Percentiles rank a stretch among this genome's conserved stretches.
phyloP scores from a whole-genome alignment of 768 basidiomycete species.

The Russula foetens region DNA sequence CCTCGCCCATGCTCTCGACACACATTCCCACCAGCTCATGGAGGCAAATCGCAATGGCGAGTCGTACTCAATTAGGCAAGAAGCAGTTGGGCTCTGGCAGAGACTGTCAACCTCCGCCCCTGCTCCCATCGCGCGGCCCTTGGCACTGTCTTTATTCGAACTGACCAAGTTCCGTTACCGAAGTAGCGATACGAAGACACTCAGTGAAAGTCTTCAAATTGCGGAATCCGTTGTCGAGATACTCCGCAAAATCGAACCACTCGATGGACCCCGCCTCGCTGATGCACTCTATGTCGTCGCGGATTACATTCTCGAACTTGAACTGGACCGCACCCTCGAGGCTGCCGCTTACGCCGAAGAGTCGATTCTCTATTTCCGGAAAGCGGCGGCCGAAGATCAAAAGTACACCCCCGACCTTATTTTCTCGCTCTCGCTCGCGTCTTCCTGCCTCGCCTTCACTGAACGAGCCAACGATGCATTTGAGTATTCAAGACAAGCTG shows the following conservation, averaged over 20 bases:
- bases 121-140: neutral
- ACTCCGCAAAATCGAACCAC: neutral
- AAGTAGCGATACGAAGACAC: neutral
- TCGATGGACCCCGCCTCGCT: conserved; percentile 1
- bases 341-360: conserved; percentile 10
- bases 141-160: conserved; percentile 1
- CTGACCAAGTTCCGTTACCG: conserved; percentile 7
- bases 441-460: conserved; percentile 9
- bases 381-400: neutral
- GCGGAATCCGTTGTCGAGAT: neutral
- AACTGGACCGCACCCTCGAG: conserved; percentile 1
- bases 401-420: conserved; percentile 10
- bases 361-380: conserved; percentile 4
- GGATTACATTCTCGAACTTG: conserved; percentile 10
- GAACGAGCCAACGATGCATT: neutral
- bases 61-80: neutral
- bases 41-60: conserved; percentile 1
- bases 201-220: neutral
- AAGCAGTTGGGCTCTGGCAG: conserved; percentile 4
- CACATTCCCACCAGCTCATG: conserved; percentile 1
- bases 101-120: neutral
- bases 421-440: conserved; percentile 8
- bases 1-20: conserved; percentile 2
- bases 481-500: conserved; percentile 4
- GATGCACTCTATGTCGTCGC: conserved; percentile 5